Evolutionary conservation across 768 basidiomycete genomes (phyloP).

Genomic region (Lentinula guzmanii): DNA sequence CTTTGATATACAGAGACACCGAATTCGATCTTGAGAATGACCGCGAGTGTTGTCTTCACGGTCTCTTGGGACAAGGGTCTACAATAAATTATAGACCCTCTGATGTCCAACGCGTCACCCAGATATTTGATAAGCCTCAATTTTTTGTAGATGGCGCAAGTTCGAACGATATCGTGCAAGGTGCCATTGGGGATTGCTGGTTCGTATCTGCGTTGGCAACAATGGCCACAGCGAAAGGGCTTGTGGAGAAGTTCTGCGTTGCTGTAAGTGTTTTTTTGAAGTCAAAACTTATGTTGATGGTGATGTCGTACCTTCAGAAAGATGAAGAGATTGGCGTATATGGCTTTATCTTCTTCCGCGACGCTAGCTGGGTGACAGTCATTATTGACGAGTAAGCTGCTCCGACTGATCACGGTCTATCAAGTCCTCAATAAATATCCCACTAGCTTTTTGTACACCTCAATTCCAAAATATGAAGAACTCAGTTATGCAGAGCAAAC

Average conservation of each 20-base stretch:
- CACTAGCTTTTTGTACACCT: constrained; percentile 40
- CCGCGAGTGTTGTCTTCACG: constrained; percentile 30
- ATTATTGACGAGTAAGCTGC: constrained; percentile 51
- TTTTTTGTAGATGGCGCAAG: constrained; percentile 41
- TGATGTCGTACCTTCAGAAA: constrained; percentile 21
- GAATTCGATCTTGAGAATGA: constrained; percentile 51
- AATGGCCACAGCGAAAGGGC: constrained; percentile 33
- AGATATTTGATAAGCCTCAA: constrained; percentile 45
- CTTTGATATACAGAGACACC: constrained; percentile 35
- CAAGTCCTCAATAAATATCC: not conserved
- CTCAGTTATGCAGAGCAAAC: constrained; percentile 30
- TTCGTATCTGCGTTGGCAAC: constrained; percentile 47
- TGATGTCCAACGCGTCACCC: constrained; percentile 40
- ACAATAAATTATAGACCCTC: constrained; percentile 20
- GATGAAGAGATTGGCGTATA: constrained; percentile 51
- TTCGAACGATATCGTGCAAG: constrained; percentile 43
- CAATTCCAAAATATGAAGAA: constrained; percentile 48
- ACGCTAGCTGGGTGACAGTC: constrained; percentile 44
- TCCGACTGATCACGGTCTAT: not conserved
- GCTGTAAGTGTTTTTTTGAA: constrained; percentile 23
- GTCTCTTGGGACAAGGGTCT: constrained; percentile 20
- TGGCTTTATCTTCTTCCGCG: constrained; percentile 53
- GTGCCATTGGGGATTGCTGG: constrained; percentile 48
- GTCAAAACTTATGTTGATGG: not conserved
- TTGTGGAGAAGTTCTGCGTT: constrained; percentile 50